phyloP scores from a whole-genome alignment of 768 basidiomycete species.

The Podaxis rugospora region DNA sequence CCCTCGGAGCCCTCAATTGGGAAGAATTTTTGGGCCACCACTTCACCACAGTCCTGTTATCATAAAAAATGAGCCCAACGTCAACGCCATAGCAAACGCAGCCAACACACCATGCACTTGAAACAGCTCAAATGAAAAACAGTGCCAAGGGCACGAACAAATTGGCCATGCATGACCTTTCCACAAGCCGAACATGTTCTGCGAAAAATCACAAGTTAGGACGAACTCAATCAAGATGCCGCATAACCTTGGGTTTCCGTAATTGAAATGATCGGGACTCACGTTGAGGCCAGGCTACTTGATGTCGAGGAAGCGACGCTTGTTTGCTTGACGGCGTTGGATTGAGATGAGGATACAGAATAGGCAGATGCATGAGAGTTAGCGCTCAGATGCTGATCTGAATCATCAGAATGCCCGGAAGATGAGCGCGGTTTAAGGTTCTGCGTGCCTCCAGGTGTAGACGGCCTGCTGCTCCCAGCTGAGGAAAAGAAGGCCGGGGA shows the following conservation, averaged over 20 bases:
- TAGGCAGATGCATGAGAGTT: conserved; percentile 51
- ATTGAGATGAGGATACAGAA: conserved; percentile 45
- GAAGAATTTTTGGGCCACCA: conserved; percentile 98
- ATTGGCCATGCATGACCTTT: conserved; percentile 87
- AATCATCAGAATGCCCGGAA: conserved; percentile 49
- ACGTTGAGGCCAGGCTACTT: conserved; percentile 54
- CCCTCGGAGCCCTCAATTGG: conserved; percentile 91
- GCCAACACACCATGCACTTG: conserved; percentile 81
- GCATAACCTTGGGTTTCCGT: not conserved
- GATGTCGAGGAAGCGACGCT: conserved; percentile 54
- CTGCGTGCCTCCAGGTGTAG: conserved; percentile 50
- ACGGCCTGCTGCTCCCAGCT: conserved; percentile 38
- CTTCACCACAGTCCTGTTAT: conserved; percentile 86
- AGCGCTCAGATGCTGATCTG: conserved; percentile 39
- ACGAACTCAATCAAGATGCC: conserved; percentile 19
- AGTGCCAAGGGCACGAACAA: conserved; percentile 90
- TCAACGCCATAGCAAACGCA: conserved; percentile 1
- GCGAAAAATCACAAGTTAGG: conserved; percentile 20
- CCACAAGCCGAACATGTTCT: conserved; percentile 78
- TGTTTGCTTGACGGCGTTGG: conserved; percentile 30
- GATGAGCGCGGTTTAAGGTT: conserved; percentile 46
- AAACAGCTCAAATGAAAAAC: conserved; percentile 98
- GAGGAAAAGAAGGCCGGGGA: conserved; percentile 44
- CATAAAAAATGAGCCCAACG: not conserved
- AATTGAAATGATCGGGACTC: conserved; percentile 27